A percentile compares a stretch with the other conserved stretches of the same genome.
Evolutionary conservation across 1,284 basidiomycete genomes (phyloP).

Genomic region (Schizophyllum commune): DNA sequence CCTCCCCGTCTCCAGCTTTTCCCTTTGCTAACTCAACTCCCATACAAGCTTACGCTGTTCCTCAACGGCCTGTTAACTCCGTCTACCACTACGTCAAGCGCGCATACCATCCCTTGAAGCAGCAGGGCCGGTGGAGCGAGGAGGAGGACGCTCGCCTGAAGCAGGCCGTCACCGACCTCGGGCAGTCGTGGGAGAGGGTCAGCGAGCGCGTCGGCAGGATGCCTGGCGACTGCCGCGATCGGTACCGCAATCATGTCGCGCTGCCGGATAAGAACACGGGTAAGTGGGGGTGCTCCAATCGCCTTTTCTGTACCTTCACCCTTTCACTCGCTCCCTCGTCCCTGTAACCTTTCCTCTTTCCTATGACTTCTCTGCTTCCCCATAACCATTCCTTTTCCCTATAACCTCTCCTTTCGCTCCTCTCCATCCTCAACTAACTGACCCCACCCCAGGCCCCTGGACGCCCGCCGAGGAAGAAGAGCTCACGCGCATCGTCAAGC

Average conservation of each 20-base stretch:
- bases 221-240: conserved; percentile 75
- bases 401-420: neutral
- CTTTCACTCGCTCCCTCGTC: too few species aligned
- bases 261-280: conserved; percentile 45
- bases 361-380: too few species aligned
- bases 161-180: conserved; percentile 60
- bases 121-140: conserved; percentile 62
- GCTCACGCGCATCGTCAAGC: conserved; percentile 62
- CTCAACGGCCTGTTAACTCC: conserved; percentile 68
- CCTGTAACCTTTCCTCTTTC: too few species aligned
- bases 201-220: conserved; percentile 59
- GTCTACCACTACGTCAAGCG: conserved; percentile 77
- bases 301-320: neutral
- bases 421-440: neutral
- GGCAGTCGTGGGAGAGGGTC: conserved; percentile 77
- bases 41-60: conserved; percentile 51
- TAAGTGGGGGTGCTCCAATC: conserved; percentile 23
- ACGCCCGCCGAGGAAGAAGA: conserved; percentile 66
- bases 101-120: conserved; percentile 55
- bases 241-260: conserved; percentile 72
- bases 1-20: neutral
- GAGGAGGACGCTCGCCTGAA: conserved; percentile 62
- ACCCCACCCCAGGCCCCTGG: conserved; percentile 44
- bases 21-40: conserved; percentile 5
- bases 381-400: too few species aligned